phyloP scores from a whole-genome alignment of 805 yeast genomes.

The Hanseniaspora valbyensis region DNA sequence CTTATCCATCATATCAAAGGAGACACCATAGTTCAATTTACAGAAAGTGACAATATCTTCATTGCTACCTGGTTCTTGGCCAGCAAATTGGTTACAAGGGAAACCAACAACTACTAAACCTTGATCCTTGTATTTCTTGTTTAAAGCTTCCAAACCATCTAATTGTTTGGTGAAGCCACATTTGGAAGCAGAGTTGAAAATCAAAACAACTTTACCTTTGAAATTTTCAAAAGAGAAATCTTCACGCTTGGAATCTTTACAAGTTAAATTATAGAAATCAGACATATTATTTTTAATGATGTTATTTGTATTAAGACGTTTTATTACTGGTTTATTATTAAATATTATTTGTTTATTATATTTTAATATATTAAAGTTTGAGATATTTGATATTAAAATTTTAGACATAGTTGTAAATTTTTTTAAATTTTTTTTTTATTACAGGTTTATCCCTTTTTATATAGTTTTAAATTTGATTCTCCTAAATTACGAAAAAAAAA shows the following conservation, averaged over 20 bases:
- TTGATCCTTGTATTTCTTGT: constrained; percentile 52
- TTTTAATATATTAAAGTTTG: background rate
- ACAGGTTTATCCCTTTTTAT: too few species aligned
- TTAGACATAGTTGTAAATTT: too few species aligned
- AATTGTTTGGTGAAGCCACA: constrained; percentile 79
- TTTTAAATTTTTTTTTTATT: too few species aligned
- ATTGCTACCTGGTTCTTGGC: constrained; percentile 61
- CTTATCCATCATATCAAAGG: constrained; percentile 73
- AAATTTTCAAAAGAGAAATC: constrained; percentile 49
- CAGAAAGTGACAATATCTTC: constrained; percentile 70
- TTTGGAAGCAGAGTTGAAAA: constrained; percentile 83
- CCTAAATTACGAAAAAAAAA: too few species aligned
- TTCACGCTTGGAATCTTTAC: constrained; percentile 50
- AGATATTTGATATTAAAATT: too few species aligned
- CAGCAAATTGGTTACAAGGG: constrained; percentile 86
- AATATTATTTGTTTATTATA: background rate
- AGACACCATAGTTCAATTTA: constrained; percentile 58
- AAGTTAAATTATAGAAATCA: constrained; percentile 53
- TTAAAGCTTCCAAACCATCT: constrained; percentile 55
- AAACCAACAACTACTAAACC: constrained; percentile 68
- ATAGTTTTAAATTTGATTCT: too few species aligned
- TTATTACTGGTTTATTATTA: background rate
- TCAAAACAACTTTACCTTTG: constrained; percentile 68
- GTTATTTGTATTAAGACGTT: background rate
- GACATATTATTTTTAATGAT: constrained; percentile 32